Evolutionary conservation across 2,329 filamentous ascomycete genomes (phyloP), one percentile per base, ranked within the genome.

Genomic region (Neopestalotiopsis sp.): DNA sequence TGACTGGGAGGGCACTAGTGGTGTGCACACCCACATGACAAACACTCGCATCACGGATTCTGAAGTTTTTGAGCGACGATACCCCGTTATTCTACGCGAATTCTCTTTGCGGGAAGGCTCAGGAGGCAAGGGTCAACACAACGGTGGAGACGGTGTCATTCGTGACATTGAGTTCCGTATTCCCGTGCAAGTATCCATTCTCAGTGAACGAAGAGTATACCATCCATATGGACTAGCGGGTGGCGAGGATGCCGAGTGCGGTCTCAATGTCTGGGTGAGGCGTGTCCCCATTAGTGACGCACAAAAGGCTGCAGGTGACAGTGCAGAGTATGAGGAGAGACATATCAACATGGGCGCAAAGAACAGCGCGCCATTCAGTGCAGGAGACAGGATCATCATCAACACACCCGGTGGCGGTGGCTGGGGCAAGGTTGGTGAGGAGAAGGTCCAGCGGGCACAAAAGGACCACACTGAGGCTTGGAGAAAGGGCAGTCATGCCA

Each of bases 221-320:
- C 86, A 87, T 66, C 92, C 91, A 1, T 97, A 95, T 73, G 95
- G 95, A 0, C 85, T 98, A 69, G 91, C 90, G 28, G 95, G 95
- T 0, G 95, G 95, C 3, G 91, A 90, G 68, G 92, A 95, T 70
- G 95, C 90, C 0, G 82, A 89, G 73, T 91, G 92, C 65, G 95
- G 95, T 0, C 82, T 95, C 70, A 98, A 98, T 74, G 83, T 97
- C 60, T 98, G 95, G 95, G 90, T 97, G 40, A 85, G 93, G 7
- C 91, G 88, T 70, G 91, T 95, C 66, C 83, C 85, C 72, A 89
- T 89, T 78, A 82, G 82, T 1, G 84, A 84, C 74, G 84, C 84
- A 77, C 84, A 85, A 78, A 78, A 80, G 69, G 75, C 74, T 52
- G 67, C 73, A 24, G 76, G 77, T 1, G 74, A 76, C 0, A 78